Percentiles rank a stretch among this genome's conserved stretches.
phyloP scores from a whole-genome alignment of 2,329 filamentous ascomycete species.

The Nemania sp. region DNA sequence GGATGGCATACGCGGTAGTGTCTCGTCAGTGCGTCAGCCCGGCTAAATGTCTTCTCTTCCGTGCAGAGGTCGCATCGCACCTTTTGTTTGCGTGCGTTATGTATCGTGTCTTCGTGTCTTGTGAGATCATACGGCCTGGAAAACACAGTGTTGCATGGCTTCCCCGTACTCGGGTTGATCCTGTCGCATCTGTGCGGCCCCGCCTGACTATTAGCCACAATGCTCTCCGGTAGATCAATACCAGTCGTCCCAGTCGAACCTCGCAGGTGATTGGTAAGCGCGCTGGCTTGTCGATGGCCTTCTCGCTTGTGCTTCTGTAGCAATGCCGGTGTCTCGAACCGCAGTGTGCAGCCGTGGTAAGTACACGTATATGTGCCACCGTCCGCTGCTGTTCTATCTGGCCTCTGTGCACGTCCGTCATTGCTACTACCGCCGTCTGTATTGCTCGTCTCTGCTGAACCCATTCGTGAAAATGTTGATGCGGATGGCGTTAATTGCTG shows the following conservation, averaged over 20 bases:
- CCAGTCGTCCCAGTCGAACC: constrained; percentile 35
- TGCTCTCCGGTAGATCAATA: constrained; percentile 52
- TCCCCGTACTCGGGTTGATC: constrained; percentile 92
- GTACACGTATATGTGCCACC: constrained; percentile 94
- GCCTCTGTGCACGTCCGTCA: constrained; percentile 51
- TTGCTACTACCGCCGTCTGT: constrained; percentile 42
- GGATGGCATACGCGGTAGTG: constrained; percentile 96
- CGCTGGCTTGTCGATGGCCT: constrained; percentile 78
- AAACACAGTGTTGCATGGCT: constrained; percentile 92
- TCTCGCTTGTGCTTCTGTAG: constrained; percentile 97
- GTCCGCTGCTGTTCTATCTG: constrained; percentile 70
- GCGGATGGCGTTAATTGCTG: constrained; percentile 46
- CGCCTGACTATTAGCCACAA: constrained; percentile 79
- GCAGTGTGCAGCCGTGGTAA: constrained; percentile 84
- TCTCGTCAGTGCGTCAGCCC: constrained; percentile 89
- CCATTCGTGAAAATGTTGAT: constrained; percentile 47
- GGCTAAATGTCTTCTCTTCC: constrained; percentile 95
- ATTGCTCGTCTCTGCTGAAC: constrained; percentile 49
- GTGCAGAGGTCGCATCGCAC: constrained; percentile 91
- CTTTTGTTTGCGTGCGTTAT: constrained; percentile 93
- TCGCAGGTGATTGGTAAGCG: constrained; percentile 45
- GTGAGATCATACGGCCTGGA: constrained; percentile 96
- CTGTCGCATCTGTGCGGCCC: constrained; percentile 92
- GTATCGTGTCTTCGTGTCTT: constrained; percentile 94
- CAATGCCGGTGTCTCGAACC: constrained; percentile 85